phyloP scores from a whole-genome alignment of 1,284 basidiomycete genomes.

The Cerioporus squamosus region DNA sequence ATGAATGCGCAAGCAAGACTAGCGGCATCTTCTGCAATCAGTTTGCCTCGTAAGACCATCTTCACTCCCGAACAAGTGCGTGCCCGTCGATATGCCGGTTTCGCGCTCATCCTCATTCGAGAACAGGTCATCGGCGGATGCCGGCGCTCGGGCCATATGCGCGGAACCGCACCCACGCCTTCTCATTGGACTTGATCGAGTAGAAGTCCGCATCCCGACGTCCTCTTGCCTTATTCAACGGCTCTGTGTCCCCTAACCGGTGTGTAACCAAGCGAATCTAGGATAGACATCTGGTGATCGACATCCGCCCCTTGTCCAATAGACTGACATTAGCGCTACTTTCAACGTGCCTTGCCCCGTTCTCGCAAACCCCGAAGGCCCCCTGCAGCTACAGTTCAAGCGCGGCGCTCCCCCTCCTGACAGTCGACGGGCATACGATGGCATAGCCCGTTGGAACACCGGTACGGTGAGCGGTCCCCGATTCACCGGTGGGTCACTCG shows the following conservation, averaged over 20 bases:
- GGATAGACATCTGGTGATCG: conserved; percentile 1
- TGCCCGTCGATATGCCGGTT: too few relatives aligned
- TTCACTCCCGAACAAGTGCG: too few relatives aligned
- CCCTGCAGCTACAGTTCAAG: not conserved
- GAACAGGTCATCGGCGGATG: not conserved
- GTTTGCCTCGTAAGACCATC: too few relatives aligned
- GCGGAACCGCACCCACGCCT: conserved; percentile 1
- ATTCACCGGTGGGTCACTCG: not conserved
- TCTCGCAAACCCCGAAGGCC: not conserved
- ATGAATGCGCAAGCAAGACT: too few relatives aligned
- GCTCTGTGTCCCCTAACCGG: not conserved
- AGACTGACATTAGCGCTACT: not conserved
- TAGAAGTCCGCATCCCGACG: not conserved
- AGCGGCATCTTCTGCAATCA: too few relatives aligned
- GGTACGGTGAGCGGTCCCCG: not conserved
- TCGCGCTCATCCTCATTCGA: not conserved
- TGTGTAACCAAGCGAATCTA: not conserved
- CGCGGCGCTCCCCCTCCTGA: not conserved
- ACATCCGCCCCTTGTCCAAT: not conserved
- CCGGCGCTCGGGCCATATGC: not conserved
- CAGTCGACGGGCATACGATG: not conserved
- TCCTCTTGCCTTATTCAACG: not conserved
- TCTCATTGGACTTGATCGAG: conserved; percentile 1
- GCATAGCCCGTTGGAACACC: not conserved
- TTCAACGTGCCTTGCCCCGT: not conserved